Evolutionary conservation across 768 basidiomycete species (phyloP).

Genomic region (Vishniacozyma victoriae): DNA sequence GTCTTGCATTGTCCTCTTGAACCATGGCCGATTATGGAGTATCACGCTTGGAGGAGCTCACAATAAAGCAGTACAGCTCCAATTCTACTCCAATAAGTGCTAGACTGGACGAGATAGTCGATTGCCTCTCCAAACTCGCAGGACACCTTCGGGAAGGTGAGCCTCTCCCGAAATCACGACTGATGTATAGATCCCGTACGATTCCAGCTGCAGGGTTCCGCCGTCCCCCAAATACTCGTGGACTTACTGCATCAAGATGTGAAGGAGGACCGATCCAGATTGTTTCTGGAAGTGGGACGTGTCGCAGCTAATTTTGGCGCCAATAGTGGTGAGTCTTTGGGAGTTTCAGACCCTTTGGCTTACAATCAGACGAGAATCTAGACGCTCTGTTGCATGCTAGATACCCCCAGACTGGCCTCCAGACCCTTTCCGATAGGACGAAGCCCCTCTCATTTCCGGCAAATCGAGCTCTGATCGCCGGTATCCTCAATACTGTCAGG

Average conservation of each 20-base stretch:
- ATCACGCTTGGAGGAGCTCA: too few relatives aligned
- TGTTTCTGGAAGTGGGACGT: neutral
- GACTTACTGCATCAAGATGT: too few relatives aligned
- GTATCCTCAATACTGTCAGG: neutral
- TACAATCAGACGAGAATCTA: neutral
- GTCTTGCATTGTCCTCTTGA: too few relatives aligned
- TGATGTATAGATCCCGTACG: too few relatives aligned
- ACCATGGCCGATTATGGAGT: too few relatives aligned
- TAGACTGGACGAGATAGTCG: neutral
- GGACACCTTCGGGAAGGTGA: neutral
- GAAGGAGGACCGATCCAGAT: too few relatives aligned
- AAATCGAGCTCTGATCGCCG: neutral
- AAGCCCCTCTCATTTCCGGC: neutral
- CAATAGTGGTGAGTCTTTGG: neutral
- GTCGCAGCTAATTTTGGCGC: neutral
- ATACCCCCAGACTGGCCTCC: neutral
- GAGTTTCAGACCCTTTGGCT: neutral
- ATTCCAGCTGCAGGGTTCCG: too few relatives aligned
- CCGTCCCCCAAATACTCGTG: too few relatives aligned
- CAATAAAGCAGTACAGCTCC: too few relatives aligned
- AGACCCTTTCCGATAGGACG: neutral
- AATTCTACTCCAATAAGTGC: too few relatives aligned
- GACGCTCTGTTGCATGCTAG: neutral
- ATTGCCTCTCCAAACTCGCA: neutral
- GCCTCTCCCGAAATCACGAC: too few relatives aligned